Evolutionary conservation across 108 stramenopile genomes (phyloP).

Genomic region (Stephanodiscus triporus): DNA sequence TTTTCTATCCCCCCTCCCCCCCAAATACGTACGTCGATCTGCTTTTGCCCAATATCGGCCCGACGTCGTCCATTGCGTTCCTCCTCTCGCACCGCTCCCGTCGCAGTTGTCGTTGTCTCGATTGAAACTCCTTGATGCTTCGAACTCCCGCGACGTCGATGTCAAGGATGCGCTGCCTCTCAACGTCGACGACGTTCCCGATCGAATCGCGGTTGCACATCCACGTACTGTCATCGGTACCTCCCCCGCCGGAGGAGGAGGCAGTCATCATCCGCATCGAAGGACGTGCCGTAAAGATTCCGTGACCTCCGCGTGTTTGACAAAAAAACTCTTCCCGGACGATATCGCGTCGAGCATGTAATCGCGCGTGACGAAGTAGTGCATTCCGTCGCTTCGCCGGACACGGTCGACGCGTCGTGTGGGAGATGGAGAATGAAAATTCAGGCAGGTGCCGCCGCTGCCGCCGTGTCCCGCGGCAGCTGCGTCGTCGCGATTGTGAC

Average conservation of each 20-base stretch:
- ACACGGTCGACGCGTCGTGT: conserved; percentile 91
- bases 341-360: conserved; percentile 37
- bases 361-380: conserved; percentile 88
- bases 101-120: conserved; percentile 7
- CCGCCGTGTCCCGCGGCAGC: no score
- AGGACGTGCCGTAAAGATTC: conserved; percentile 96
- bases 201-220: no score
- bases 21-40: no score
- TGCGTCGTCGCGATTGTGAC: not conserved
- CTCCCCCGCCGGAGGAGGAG: no score
- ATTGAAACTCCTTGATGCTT: conserved; percentile 56
- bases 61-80: no score
- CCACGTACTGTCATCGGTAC: no score
- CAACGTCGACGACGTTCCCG: not conserved
- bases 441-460: no score
- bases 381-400: conserved; percentile 81
- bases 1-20: no score
- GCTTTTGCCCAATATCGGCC: no score
- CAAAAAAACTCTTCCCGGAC: conserved; percentile 61
- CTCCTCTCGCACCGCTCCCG: no score
- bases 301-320: conserved; percentile 97
- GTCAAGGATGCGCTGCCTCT: conserved; percentile 83
- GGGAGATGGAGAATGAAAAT: conserved; percentile 84
- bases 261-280: conserved; percentile 23
- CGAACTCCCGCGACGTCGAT: conserved; percentile 93